Base-by-base conservation (phyloP, 2,329 filamentous ascomycete genomes). In the Helotiales sp. region DNA sequence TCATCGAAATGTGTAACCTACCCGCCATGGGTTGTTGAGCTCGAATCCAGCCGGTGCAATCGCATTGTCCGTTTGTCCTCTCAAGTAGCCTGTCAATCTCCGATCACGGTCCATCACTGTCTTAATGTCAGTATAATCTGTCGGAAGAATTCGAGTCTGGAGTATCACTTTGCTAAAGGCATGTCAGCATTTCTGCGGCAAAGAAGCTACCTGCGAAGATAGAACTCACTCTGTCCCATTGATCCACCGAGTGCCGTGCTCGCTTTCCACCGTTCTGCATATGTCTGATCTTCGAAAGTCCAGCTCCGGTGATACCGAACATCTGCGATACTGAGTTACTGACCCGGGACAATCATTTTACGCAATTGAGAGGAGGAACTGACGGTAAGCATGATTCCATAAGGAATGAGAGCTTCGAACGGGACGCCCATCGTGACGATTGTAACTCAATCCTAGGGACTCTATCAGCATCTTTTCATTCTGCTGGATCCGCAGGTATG, bases 81-180 rank as follows among this genome's bases (percentile, higher is more conserved):
- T 70, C 58, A 74, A 61, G 31, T 52, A 69, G 54, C 74, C 73
- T 13, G 74, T 76, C 63, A 76, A 69, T 59, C 74, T 72, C 51
- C 72, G 63, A 57, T 76, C 74, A 40, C 74, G 71, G 56, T 75
- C 73, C 73, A 76, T 75, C 74, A 76, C 74, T 76, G 42, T 30
- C 31, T 17, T 34, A 17, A 9, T 44, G 59, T 70, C 52, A 69
- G 63, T 42, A 33, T 30, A 31, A 15, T 15, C 19, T 42, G 12
- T 17, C 15, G 9, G 13, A 13, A 1, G 34, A 15, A 53, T 36
- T n/a, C 13, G 17, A 42, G 2, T 10, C 7, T 25, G 1, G 31
- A 25, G 25, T 22, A 27, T 50, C 70, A 74, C 71, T 74, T 71
- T 74, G 71, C 72, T 74, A 51, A 38, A 57, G 30, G 54, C 29